Conservation (phyloP, 1,284 basidiomycete species). For the Leccinum pachyderme region DNA sequence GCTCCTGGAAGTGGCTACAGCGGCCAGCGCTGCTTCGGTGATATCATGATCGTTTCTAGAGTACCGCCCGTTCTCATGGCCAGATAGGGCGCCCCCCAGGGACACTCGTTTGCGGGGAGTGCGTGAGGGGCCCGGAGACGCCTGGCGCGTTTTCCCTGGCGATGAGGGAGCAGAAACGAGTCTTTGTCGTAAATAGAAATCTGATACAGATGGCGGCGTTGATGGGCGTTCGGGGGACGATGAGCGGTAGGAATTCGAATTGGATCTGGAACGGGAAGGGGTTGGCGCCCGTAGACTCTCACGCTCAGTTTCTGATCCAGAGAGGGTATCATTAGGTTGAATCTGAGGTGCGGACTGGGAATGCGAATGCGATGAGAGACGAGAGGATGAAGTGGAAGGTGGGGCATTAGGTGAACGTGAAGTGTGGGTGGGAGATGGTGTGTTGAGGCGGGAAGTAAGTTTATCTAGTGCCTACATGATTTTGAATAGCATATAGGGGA, state of each 20-base stretch:
- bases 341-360: constrained; percentile 24
- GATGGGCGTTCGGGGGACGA: constrained; percentile 42
- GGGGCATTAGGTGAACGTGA: constrained; percentile 36
- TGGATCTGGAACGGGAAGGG: constrained; percentile 32
- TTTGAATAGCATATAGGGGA: constrained; percentile 19
- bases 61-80: constrained; percentile 29
- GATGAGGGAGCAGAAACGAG: constrained; percentile 56
- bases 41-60: constrained; percentile 37
- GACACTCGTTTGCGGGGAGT: constrained; percentile 46
- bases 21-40: constrained; percentile 57
- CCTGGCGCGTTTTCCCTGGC: constrained; percentile 44
- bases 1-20: constrained; percentile 55
- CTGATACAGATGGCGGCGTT: constrained; percentile 36
- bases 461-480: constrained; percentile 60
- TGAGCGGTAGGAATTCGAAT: constrained; percentile 34
- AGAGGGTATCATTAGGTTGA: constrained; percentile 41
- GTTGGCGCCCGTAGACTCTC: constrained; percentile 46
- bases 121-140: constrained; percentile 40
- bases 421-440: constrained; percentile 39
- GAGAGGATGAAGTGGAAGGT: constrained; percentile 33
- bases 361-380: constrained; percentile 29
- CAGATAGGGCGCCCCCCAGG: constrained; percentile 29
- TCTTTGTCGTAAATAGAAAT: constrained; percentile 36
- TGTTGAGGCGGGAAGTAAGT: constrained; percentile 51
- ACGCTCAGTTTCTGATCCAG: constrained; percentile 76